Evolutionary conservation across 495 filamentous ascomycete genomes (phyloP), one percentile per base, ranked within the genome.

Genomic region (Viridothelium virens): DNA sequence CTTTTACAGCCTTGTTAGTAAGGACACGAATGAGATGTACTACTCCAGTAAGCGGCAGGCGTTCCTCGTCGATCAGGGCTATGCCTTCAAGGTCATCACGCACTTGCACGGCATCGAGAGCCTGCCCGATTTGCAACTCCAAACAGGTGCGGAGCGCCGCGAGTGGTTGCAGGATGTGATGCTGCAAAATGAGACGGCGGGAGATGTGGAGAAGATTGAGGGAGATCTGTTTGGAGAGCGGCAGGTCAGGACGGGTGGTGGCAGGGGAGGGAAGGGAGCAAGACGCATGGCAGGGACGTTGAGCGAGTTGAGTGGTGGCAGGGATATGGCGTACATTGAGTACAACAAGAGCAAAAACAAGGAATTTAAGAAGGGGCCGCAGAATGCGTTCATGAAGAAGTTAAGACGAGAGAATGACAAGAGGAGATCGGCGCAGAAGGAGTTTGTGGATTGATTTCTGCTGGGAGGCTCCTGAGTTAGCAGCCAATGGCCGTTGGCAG

Each of bases 51-150:
- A 97, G 78, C 86, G 94, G 31, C 94, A 99, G 74, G 95, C 94
- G 36, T 99, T 99, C 82, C 83, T 99, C 2, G 92, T 99, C 61
- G 94, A 99, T 70, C 94, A 99, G 76, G 94, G 94, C 44, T 99
- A 99, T 76, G 94, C 94, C 25, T 97, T 97, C 83, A 97, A 97
- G 76, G 94, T 99, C 66, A 99, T 99, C 76, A 97, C 94, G 1
- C 91, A 96, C 73, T 82, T 99, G 6, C 87, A 91, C 70, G 93
- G 93, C 36, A 91, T 97, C 64, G 91, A 97, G 68, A 82, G 89
- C 46, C 86, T 91, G 39, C 85, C 89, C 6, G 87, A 87, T 5
- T 85, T 97, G 10, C 89, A 89, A 2, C 97, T 92, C 75, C 80
- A 84, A 0, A 91, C 91, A 1, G 81, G 91, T 0, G 80, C 85